phyloP scores from a whole-genome alignment of 2,329 filamentous ascomycete species.

The Tolypocladium capitatum region DNA sequence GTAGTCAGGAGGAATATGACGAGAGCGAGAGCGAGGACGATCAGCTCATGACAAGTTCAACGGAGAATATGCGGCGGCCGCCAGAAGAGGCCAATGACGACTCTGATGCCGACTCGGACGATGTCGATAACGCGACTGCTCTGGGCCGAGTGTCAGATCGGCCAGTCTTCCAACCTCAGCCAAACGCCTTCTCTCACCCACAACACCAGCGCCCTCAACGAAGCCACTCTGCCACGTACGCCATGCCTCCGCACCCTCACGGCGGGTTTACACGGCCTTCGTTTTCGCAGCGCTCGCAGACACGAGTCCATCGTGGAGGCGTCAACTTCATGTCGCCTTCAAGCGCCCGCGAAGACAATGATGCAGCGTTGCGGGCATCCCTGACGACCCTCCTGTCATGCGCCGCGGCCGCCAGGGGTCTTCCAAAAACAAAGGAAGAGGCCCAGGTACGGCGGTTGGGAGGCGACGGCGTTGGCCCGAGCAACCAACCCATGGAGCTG shows the following conservation, averaged over 20 bases:
- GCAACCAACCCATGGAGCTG: constrained; percentile 43
- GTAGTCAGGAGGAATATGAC: constrained; percentile 89
- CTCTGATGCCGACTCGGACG: constrained; percentile 35
- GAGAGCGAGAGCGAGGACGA: constrained; percentile 89
- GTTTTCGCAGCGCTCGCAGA: constrained; percentile 33
- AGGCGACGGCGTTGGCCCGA: constrained; percentile 27
- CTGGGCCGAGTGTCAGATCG: constrained; percentile 48
- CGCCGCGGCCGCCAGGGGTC: constrained; percentile 73
- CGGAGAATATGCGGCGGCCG: constrained; percentile 33
- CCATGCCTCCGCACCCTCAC: constrained; percentile 34
- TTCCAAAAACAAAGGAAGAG: constrained; percentile 52
- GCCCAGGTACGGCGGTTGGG: constrained; percentile 20
- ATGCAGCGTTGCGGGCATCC: constrained; percentile 81
- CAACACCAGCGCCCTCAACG: constrained; percentile 38
- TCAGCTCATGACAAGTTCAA: constrained; percentile 45
- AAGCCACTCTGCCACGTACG: constrained; percentile 35
- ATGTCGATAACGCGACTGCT: constrained; percentile 70
- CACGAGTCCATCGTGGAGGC: constrained; percentile 29
- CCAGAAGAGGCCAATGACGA: constrained; percentile 25
- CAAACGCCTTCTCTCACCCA: constrained; percentile 84
- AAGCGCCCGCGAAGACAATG: constrained; percentile 68
- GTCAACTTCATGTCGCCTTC: constrained; percentile 59
- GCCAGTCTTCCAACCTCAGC: constrained; percentile 65
- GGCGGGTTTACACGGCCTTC: constrained; percentile 37
- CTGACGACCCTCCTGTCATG: constrained; percentile 94